Base-by-base conservation (phyloP, 495 filamentous ascomycete species). In the Hypomontagnella submonticulosa region DNA sequence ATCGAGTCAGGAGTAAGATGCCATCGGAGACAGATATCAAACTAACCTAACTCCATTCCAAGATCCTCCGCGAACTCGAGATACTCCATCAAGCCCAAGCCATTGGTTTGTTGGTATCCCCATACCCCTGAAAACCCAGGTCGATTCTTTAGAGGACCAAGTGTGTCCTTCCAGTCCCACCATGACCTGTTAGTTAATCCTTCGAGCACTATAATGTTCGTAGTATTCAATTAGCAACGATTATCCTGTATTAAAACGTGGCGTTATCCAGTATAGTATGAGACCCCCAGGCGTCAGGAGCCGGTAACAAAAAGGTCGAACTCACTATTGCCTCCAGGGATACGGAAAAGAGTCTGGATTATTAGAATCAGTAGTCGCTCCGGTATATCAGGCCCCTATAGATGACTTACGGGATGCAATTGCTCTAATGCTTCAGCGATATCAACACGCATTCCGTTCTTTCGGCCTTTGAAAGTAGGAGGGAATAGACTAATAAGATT, bases 101-200 rank as follows among this genome's bases (percentile, higher is more conserved):
- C 88, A 55, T 89, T 82, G 4, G 84, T 87, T 37, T 87, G 83
- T 18, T 83, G 75, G 57, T 89, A 89, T 19, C 73, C 73, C 89
- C 89, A 91, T 38, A 83, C 76, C 23, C 83, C 87, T 12, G 83
- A 73, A 57, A 85, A 79, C 32, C 88, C 88, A 0, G 87, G 85
- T 7, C 89, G 80, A 43, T 89, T 74, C 27, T 83, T 85, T 2
- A 90, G 76, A 0, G 85, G 83, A 0, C 89, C 89, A 46, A 91
- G 83, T 1, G 87, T 89, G 54, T 84, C 77, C 66, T 89, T 87
- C 89, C 89, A 91, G 41, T 85, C 82, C 87, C 88, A 91, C 62
- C 81, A 79, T 41, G 76, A 78, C 13, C 70, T 73, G 34, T 82
- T 76, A 18, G 71, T 82, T 36, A 82, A 68, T 19, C 87, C 87